These are phyloP conservation scores for Marasmius tenuissimus DNA, from an alignment of 1,284 basidiomycete species.

Conservation along the genomic window DNA sequence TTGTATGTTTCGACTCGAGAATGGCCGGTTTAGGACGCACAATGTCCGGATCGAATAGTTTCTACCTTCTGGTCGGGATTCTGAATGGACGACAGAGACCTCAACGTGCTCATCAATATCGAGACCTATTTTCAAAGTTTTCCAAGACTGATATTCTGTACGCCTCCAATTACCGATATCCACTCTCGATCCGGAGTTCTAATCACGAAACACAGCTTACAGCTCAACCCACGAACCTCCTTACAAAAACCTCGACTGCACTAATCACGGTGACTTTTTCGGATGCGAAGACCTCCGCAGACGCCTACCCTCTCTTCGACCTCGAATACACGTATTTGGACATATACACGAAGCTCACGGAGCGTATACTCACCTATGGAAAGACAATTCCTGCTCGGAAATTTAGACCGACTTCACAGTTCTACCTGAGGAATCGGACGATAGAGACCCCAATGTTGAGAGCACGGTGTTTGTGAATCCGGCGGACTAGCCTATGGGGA, in stretches of 20 bases:
- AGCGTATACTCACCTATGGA: slow-evolving; percentile 38
- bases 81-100: too few species aligned
- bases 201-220: background rate
- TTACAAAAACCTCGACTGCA: slow-evolving; percentile 44
- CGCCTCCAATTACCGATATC: slow-evolving; percentile 13
- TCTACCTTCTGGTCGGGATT: too few species aligned
- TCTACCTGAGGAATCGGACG: slow-evolving; percentile 3
- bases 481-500: slow-evolving; percentile 35
- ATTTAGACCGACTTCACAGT: background rate
- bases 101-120: slow-evolving; percentile 18
- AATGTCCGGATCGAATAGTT: too few species aligned
- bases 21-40: too few species aligned
- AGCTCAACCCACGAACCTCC: slow-evolving; percentile 69
- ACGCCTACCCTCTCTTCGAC: slow-evolving; percentile 40
- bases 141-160: slow-evolving; percentile 55
- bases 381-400: slow-evolving; percentile 10
- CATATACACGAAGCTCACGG: slow-evolving; percentile 70
- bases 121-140: slow-evolving; percentile 45
- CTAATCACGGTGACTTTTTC: slow-evolving; percentile 29
- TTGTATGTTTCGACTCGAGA: too few species aligned
- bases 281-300: slow-evolving; percentile 48
- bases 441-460: slow-evolving; percentile 10
- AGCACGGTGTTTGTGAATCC: slow-evolving; percentile 48
- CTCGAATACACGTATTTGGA: slow-evolving; percentile 58
- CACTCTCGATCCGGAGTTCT: slow-evolving; percentile 24